phyloP scores from a whole-genome alignment of 495 filamentous ascomycete genomes.

The Xylaria flabelliformis region DNA sequence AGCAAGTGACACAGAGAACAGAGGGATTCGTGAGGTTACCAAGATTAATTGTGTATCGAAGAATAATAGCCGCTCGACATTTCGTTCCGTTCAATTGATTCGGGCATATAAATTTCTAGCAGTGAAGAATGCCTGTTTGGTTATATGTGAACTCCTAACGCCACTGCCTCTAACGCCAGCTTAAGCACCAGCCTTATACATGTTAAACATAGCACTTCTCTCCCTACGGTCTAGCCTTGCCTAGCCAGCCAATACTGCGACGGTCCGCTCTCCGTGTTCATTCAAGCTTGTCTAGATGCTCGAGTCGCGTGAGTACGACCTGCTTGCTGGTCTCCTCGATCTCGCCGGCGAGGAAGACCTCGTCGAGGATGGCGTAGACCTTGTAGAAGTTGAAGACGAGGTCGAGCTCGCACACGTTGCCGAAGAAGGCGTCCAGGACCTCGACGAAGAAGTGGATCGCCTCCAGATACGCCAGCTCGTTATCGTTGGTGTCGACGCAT shows the following conservation, averaged over 20 bases:
- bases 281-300: conserved; percentile 96
- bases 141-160: conserved; percentile 15
- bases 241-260: not conserved
- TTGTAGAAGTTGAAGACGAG: conserved; percentile 93
- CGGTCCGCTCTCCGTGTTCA: conserved; percentile 47
- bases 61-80: not conserved
- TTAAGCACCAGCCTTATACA: not conserved
- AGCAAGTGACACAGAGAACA: not conserved
- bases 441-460: conserved; percentile 99
- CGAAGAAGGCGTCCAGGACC: conserved; percentile 97
- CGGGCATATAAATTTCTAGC: not conserved
- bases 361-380: conserved; percentile 98
- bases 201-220: not conserved
- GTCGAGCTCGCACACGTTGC: conserved; percentile 98
- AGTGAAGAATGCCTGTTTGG: not conserved
- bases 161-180: conserved; percentile 16
- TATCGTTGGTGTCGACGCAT: conserved; percentile 98
- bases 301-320: conserved; percentile 90
- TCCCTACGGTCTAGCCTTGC: not conserved
- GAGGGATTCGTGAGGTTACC: not conserved
- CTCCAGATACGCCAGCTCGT: conserved; percentile 95
- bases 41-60: not conserved
- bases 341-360: conserved; percentile 95
- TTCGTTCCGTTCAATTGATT: not conserved
- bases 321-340: conserved; percentile 98